Conservation (phyloP, 495 filamentous ascomycete genomes). For the Penicillium angulare region DNA sequence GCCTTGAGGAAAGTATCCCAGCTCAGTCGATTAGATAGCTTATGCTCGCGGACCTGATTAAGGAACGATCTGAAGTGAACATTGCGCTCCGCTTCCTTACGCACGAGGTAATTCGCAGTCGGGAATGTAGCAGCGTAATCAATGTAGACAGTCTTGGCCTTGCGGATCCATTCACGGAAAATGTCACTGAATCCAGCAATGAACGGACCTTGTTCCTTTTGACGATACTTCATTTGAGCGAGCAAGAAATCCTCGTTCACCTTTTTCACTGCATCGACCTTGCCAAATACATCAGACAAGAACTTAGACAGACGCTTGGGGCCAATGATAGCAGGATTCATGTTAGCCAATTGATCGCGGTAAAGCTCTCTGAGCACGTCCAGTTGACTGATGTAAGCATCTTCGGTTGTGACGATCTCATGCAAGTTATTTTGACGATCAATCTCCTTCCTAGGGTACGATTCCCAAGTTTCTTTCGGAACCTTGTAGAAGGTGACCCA, state of each 20-base stretch:
- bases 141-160: slow-evolving; percentile 83
- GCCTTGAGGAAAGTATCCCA: slow-evolving; percentile 95
- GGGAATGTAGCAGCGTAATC: slow-evolving; percentile 90
- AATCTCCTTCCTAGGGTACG: slow-evolving; percentile 78
- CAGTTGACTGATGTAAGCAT: slow-evolving; percentile 83
- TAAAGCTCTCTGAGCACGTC: slow-evolving; percentile 83
- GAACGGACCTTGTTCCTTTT: slow-evolving; percentile 95
- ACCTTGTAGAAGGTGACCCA: slow-evolving; percentile 93
- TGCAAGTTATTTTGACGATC: slow-evolving; percentile 92
- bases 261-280: slow-evolving; percentile 81
- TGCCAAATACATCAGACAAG: slow-evolving; percentile 82
- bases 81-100: slow-evolving; percentile 82
- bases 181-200: slow-evolving; percentile 94
- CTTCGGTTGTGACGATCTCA: slow-evolving; percentile 93
- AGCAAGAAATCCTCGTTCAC: slow-evolving; percentile 95
- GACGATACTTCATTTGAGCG: slow-evolving; percentile 93
- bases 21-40: slow-evolving; percentile 78
- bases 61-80: slow-evolving; percentile 84
- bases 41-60: slow-evolving; percentile 72
- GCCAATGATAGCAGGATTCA: slow-evolving; percentile 78
- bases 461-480: slow-evolving; percentile 68
- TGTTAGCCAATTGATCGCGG: slow-evolving; percentile 71
- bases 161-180: slow-evolving; percentile 97
- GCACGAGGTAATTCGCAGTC: slow-evolving; percentile 75
- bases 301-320: slow-evolving; percentile 74